These are phyloP conservation scores for Sporobolus alterniflorus DNA, from an alignment of 202 grass and related monocot species.

Conservation along the genomic window DNA sequence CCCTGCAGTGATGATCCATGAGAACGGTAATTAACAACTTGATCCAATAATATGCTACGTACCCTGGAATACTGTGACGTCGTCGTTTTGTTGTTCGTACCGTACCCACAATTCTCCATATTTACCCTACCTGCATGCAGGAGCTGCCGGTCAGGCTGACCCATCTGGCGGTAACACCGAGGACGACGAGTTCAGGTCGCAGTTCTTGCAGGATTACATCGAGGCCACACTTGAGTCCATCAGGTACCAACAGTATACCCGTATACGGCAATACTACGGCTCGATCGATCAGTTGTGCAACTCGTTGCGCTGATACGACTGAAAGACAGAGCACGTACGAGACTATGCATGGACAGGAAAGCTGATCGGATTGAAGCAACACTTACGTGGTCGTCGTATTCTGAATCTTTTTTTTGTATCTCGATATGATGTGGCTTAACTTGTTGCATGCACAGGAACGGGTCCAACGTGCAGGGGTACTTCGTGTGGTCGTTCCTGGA, in stretches of 20 bases:
- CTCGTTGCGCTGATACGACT: not conserved
- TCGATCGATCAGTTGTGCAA: not conserved
- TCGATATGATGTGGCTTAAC: too few relatives aligned
- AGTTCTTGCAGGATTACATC: slow-evolving; percentile 78
- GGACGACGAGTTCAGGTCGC: slow-evolving; percentile 61
- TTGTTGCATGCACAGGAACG: slow-evolving; percentile 76
- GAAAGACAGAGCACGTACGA: not conserved
- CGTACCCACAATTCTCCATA: not conserved
- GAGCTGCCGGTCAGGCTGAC: slow-evolving; percentile 44
- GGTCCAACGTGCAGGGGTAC: slow-evolving; percentile 80
- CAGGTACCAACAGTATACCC: slow-evolving; percentile 48
- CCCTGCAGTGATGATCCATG: slow-evolving; percentile 75
- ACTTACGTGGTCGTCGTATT: not conserved
- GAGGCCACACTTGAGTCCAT: slow-evolving; percentile 66
- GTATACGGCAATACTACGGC: not conserved
- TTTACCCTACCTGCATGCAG: slow-evolving; percentile 38
- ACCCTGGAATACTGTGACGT: not conserved
- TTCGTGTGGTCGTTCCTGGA: slow-evolving; percentile 93
- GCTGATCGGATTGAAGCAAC: not conserved
- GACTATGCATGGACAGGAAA: too few relatives aligned
- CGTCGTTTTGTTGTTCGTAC: not conserved
- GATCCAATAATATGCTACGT: not conserved
- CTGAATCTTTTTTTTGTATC: not conserved
- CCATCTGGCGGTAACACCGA: not conserved
- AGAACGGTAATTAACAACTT: slow-evolving; percentile 81